Conservation (phyloP, 106 monocot species). For the Allium cepa region DNA sequence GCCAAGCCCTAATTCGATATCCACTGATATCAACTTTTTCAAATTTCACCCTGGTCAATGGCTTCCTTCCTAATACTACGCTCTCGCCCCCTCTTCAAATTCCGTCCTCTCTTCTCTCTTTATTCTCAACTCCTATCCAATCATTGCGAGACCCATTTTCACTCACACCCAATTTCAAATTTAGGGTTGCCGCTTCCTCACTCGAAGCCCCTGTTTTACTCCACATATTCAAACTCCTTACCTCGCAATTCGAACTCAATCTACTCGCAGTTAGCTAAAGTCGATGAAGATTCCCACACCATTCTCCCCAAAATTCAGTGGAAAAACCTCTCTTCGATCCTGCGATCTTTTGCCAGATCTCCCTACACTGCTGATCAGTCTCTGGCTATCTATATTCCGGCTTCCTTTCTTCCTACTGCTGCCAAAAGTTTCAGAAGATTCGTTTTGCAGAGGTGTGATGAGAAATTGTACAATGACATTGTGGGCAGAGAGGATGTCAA, state of each 20-base stretch:
- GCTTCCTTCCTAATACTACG: conserved; percentile 2
- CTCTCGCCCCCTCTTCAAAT: conserved; percentile 1
- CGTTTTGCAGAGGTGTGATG: conserved; percentile 28
- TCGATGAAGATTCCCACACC: conserved; percentile 6
- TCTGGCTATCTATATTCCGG: conserved; percentile 77
- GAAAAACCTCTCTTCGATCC: conserved; percentile 19
- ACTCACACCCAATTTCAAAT: not conserved
- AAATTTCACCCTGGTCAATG: not conserved
- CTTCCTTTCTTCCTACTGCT: conserved; percentile 69
- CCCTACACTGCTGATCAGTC: conserved; percentile 74
- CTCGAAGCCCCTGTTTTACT: not conserved
- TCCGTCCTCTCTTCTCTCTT: conserved; percentile 5
- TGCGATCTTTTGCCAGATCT: conserved; percentile 55
- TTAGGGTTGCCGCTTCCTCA: not conserved
- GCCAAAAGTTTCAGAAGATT: conserved; percentile 47
- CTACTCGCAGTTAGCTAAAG: conserved; percentile 19
- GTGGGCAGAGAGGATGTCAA: conserved; percentile 21
- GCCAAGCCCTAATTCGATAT: too few relatives aligned
- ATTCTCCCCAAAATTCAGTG: conserved; percentile 24
- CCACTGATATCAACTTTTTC: too few relatives aligned
- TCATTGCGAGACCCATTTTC: not conserved
- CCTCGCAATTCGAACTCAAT: not conserved
- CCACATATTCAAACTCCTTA: not conserved
- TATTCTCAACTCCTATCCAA: not conserved
- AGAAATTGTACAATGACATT: conserved; percentile 22